Evolutionary conservation across 176 grass and related monocot species (phyloP), one percentile per base, ranked within the genome.

Genomic region (Ananas comosus): DNA sequence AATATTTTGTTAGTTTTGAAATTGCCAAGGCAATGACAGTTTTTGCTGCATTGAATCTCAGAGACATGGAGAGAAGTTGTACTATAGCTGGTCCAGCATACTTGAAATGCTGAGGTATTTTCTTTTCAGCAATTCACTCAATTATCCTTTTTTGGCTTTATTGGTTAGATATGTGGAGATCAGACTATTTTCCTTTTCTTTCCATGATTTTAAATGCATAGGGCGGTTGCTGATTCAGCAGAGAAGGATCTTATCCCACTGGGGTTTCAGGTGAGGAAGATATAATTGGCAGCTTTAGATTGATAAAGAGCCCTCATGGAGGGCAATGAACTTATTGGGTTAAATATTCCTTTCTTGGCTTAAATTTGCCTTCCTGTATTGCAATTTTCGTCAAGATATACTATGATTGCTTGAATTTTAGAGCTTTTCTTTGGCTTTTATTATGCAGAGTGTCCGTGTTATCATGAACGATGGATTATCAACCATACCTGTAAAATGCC

Each of bases 381-480:
- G 49, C 64, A 67, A 13, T 29, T 22, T 64, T 51, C 51, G 21
- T 69, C 47, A 4, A 58, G 51, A 51, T 73, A 14, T 76, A 70
- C 63, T 53, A 58, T 71, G 59, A 50, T 64, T 76, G 51, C 11
- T 65, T 79, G 23, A 82, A 42, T 7, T 4, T 42, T 42, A 42
- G 33, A 4, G 5, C 33, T 42, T 79, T 70, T 48, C 16, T 14
- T 65, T 66, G 9, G 16, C 21, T 86, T 90, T 83, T 58, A 42
- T 72, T 75, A 76, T 90, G 65, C 84, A 97, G 93, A 92, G 93
- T 50, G 72, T 92, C 80, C 93, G 93, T 47, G 84, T 92, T 63
- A 92, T 97, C 70, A 97, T 97, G 93, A 97, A 97, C 73, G 93
- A 97, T 82, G 93, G 90, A 71, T 78, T 97, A 59, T 79, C 89